phyloP scores from a whole-genome alignment of 441 rosid species.

The Erysimum pusillum region DNA sequence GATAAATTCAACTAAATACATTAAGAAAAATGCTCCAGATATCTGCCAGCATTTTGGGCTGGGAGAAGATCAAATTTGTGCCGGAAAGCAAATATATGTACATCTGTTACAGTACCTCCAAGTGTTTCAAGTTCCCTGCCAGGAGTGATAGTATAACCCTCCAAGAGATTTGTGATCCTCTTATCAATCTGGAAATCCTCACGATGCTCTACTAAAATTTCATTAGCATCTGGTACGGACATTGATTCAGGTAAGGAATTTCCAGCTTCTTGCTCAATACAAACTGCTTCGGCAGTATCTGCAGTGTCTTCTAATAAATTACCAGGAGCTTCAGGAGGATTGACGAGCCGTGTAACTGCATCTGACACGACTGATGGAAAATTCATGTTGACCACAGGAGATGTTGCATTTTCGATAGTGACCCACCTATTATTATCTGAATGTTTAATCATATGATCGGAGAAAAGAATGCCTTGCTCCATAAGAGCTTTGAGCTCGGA shows the following conservation, averaged over 20 bases:
- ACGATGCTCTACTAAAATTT: constrained; percentile 47
- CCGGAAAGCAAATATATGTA: constrained; percentile 17
- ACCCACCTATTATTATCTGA: constrained; percentile 92
- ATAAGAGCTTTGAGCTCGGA: constrained; percentile 82
- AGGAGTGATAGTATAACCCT: constrained; percentile 71
- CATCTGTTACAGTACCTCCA: constrained; percentile 66
- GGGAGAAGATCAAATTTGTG: constrained; percentile 21
- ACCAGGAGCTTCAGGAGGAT: constrained; percentile 99
- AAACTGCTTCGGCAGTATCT: constrained; percentile 58
- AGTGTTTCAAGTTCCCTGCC: constrained; percentile 89
- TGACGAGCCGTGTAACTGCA: constrained; percentile 74
- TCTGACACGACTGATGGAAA: constrained; percentile 80
- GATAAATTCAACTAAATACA: constrained; percentile 21
- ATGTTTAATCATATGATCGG: constrained; percentile 95
- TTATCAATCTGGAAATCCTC: constrained; percentile 78
- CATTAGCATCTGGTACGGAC: constrained; percentile 44
- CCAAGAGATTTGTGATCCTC: constrained; percentile 79
- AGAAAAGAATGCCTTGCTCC: constrained; percentile 78
- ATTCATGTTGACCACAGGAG: constrained; percentile 71
- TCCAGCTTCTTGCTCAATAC: constrained; percentile 53
- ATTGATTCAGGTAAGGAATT: constrained; percentile 41
- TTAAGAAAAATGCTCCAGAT: constrained; percentile 31
- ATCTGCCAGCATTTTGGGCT: constrained; percentile 12
- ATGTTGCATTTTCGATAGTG: constrained; percentile 95
- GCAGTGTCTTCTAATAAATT: constrained; percentile 75